Conservation (phyloP, 257 asterid genomes). For the Solanum gracilifrons region DNA sequence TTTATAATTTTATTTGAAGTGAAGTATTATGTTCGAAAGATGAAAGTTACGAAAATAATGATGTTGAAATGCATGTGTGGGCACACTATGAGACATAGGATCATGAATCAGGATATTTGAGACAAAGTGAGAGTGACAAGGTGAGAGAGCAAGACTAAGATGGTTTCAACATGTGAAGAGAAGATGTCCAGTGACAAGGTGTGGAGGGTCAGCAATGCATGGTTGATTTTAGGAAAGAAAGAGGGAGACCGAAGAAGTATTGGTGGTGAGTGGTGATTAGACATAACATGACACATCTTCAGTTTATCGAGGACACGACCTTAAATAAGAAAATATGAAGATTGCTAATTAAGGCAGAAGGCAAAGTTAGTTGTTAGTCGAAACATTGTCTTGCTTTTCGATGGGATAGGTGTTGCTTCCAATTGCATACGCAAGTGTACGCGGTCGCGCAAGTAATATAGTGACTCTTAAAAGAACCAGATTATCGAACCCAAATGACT, state of each 20-base stretch:
- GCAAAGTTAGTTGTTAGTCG: background rate
- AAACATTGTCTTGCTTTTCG: background rate
- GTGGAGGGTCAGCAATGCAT: background rate
- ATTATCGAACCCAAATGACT: too few relatives aligned
- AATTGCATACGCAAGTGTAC: too few relatives aligned
- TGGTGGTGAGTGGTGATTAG: background rate
- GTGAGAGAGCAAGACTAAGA: background rate
- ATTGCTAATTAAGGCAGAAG: background rate
- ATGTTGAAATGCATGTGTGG: background rate
- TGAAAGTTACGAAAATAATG: background rate
- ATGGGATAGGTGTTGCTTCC: background rate
- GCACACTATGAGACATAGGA: too few relatives aligned
- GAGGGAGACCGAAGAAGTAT: background rate
- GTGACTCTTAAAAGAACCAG: too few relatives aligned
- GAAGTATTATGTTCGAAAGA: accelerated
- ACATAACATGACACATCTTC: background rate
- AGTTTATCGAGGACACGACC: background rate
- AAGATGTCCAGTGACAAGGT: background rate
- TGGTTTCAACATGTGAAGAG: background rate
- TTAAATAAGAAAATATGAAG: too few relatives aligned
- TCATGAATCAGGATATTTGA: background rate
- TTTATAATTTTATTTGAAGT: background rate
- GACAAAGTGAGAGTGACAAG: background rate
- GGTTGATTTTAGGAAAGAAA: background rate
- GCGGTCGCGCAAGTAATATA: too few relatives aligned